These are phyloP conservation scores for Gracilaria gracilis DNA, from an alignment of 23 red algal genomes.

Conservation along the genomic window DNA sequence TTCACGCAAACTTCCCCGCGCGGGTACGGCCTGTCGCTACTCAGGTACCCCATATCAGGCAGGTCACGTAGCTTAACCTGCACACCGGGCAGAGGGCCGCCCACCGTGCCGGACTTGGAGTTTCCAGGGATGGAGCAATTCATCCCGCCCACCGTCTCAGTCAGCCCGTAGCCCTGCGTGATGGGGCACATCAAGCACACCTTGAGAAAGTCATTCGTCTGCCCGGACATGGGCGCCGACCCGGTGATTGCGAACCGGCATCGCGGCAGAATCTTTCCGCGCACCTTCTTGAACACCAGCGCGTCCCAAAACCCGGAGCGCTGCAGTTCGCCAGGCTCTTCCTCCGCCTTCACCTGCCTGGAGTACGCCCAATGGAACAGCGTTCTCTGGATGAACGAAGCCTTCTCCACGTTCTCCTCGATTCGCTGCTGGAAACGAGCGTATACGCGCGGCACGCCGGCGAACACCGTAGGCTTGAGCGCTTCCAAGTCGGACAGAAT, in stretches of 20 bases:
- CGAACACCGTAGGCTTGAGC: constrained; percentile 89
- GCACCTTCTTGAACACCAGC: constrained; percentile 85
- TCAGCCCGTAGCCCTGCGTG: constrained; percentile 95
- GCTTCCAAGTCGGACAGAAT: constrained; percentile 81
- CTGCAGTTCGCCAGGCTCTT: constrained; percentile 48
- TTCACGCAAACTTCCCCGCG: constrained; percentile 88
- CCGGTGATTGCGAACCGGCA: constrained; percentile 83
- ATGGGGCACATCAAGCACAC: constrained; percentile 85
- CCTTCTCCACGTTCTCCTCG: constrained; percentile 53
- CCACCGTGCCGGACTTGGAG: constrained; percentile 59
- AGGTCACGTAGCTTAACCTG: constrained; percentile 92
- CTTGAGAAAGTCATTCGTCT: constrained; percentile 93
- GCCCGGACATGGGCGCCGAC: constrained; percentile 81
- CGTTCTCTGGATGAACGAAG: constrained; percentile 62
- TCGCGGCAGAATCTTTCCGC: constrained; percentile 71
- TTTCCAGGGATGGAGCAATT: constrained; percentile 73
- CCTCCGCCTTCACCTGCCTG: constrained; percentile 67
- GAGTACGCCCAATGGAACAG: constrained; percentile 85
- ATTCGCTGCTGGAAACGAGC: constrained; percentile 90
- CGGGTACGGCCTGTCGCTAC: constrained; percentile 79
- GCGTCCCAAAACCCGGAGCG: constrained; percentile 83
- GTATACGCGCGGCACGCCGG: constrained; percentile 92
- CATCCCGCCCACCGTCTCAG: constrained; percentile 92
- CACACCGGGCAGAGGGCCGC: constrained; percentile 82
- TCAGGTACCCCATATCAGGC: constrained; percentile 92